These are phyloP conservation scores for Coemansia sp. DNA, from an alignment of 192 early-diverging fungal genomes.

Conservation along the genomic window DNA sequence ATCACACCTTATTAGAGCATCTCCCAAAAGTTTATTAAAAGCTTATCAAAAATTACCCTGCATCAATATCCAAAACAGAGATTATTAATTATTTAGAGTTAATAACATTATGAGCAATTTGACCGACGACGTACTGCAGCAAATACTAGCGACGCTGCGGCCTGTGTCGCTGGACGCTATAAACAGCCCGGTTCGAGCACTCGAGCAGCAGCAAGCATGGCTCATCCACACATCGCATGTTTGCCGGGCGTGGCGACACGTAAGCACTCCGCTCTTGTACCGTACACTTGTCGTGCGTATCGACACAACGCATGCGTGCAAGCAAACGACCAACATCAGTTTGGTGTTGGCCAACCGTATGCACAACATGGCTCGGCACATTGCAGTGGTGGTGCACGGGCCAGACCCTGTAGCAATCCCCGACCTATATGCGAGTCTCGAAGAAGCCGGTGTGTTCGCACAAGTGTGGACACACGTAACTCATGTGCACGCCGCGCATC, in stretches of 20 bases:
- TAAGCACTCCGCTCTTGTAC: slow-evolving; percentile 4
- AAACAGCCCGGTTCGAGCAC: neutral
- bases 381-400: neutral
- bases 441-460: neutral
- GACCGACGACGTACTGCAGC: neutral
- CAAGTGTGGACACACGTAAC: slow-evolving; percentile 5
- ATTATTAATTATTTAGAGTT: neutral
- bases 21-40: too few relatives aligned
- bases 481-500: neutral
- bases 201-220: neutral
- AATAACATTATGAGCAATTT: neutral
- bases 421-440: neutral
- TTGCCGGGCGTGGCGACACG: slow-evolving; percentile 8
- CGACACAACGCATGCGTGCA: neutral
- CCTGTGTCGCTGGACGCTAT: neutral
- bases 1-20: too few relatives aligned
- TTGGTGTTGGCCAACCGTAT: neutral
- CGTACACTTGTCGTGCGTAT: slow-evolving; percentile 1
- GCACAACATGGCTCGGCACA: slow-evolving; percentile 6
- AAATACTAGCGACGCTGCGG: neutral
- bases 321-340: neutral
- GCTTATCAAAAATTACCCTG: too few relatives aligned
- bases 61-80: neutral
- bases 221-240: neutral
- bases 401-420: neutral